Conservation (phyloP, 495 filamentous ascomycete genomes). For the Darksidea phi region DNA sequence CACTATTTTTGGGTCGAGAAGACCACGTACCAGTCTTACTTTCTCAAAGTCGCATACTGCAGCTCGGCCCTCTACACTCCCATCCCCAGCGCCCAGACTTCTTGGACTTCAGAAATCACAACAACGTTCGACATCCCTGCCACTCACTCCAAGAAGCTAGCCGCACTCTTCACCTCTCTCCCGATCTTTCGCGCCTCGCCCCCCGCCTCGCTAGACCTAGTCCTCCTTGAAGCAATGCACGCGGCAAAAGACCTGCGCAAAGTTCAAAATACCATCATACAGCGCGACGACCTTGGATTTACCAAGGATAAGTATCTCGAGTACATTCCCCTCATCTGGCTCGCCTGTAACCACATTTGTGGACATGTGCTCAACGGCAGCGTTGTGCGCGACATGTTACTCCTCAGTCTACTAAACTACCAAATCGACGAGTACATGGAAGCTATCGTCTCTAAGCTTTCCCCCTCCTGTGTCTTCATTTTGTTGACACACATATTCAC, state of each 20-base stretch:
- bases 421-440: constrained; percentile 49
- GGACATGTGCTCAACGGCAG: not conserved
- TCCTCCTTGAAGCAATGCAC: constrained; percentile 7
- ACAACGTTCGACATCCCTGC: not conserved
- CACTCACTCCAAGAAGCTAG: not conserved
- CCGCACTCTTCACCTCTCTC: not conserved
- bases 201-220: not conserved
- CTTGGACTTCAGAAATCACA: not conserved
- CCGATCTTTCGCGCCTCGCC: not conserved
- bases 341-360: constrained; percentile 33
- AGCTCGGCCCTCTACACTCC: constrained; percentile 38
- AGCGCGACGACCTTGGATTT: constrained; percentile 13
- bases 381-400: constrained; percentile 47
- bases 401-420: constrained; percentile 43
- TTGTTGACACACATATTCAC: not conserved
- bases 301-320: constrained; percentile 46
- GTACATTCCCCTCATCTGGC: constrained; percentile 46
- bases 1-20: constrained; percentile 48
- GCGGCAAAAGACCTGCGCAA: not conserved
- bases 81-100: not conserved
- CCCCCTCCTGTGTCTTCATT: not conserved
- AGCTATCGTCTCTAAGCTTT: constrained; percentile 18
- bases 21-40: constrained; percentile 40
- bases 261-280: constrained; percentile 35
- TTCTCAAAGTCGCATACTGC: constrained; percentile 42